Percentiles rank a stretch among this genome's conserved stretches.
phyloP scores from a whole-genome alignment of 202 grass and related monocot species.

The Zizania palustris region DNA sequence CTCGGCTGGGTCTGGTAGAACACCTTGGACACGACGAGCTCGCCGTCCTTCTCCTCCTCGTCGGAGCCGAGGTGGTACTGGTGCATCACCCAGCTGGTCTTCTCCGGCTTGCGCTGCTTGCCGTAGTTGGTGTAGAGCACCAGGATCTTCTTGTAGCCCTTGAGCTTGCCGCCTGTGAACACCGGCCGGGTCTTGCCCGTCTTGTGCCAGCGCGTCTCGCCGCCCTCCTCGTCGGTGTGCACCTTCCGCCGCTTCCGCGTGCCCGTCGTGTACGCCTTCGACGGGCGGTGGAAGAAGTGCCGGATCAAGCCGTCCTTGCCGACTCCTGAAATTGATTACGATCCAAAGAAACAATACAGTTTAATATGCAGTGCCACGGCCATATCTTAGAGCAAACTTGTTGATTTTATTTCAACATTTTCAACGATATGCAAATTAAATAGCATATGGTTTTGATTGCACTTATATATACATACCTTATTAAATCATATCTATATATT shows the following conservation, averaged over 20 bases:
- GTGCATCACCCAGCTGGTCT: constrained; percentile 99
- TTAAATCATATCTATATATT: too few species aligned
- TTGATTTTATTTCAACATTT: too few species aligned
- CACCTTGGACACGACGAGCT: constrained; percentile 93
- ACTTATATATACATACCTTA: too few species aligned
- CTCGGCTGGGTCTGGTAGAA: constrained; percentile 97
- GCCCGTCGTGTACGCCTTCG: constrained; percentile 92
- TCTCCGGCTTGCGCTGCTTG: constrained; percentile 96
- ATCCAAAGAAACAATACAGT: background rate
- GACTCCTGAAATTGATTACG: constrained; percentile 51
- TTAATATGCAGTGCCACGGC: background rate
- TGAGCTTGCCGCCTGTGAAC: constrained; percentile 56
- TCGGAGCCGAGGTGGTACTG: constrained; percentile 93
- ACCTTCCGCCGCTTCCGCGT: constrained; percentile 91
- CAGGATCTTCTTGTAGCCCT: constrained; percentile 92
- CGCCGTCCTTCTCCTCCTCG: constrained; percentile 97
- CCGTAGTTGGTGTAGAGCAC: constrained; percentile 99
- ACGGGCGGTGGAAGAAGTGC: constrained; percentile 97
- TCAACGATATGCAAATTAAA: too few species aligned
- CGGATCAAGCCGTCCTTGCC: constrained; percentile 86
- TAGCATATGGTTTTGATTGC: too few species aligned
- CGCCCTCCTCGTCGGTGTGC: constrained; percentile 81
- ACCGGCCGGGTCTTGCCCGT: constrained; percentile 91
- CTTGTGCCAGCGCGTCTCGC: constrained; percentile 99
- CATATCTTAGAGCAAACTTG: background rate